These are phyloP conservation scores for Leccinum truebloodii DNA, from an alignment of 768 basidiomycete species.

Conservation along the genomic window DNA sequence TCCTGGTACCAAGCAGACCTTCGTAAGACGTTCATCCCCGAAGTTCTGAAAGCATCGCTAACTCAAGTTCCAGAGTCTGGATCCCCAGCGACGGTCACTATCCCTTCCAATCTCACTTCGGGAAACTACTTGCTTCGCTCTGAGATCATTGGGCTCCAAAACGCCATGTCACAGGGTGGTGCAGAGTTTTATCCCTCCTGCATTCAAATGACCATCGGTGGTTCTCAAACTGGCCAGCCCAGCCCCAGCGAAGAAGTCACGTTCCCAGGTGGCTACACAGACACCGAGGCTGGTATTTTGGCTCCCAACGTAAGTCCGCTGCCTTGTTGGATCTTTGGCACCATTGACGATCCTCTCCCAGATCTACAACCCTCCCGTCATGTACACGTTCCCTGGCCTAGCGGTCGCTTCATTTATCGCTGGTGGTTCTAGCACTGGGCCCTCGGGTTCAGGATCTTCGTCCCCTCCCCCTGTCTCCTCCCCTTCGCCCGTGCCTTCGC, in stretches of 20 bases:
- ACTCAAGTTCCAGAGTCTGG: constrained; percentile 36
- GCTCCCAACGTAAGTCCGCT: constrained; percentile 40
- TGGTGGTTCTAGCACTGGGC: constrained; percentile 11
- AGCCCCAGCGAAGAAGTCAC: constrained; percentile 42
- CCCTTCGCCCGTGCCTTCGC: background rate
- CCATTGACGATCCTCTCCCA: constrained; percentile 3
- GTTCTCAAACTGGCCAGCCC: constrained; percentile 27
- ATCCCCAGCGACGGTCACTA: constrained; percentile 36
- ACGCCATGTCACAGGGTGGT: constrained; percentile 48
- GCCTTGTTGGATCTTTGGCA: background rate
- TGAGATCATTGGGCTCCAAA: constrained; percentile 76
- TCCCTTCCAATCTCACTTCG: constrained; percentile 54
- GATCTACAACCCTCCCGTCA: constrained; percentile 30
- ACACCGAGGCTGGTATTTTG: constrained; percentile 68
- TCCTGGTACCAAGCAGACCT: constrained; percentile 53
- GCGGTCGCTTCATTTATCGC: constrained; percentile 43
- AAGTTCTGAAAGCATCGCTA: background rate
- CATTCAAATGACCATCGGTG: constrained; percentile 29
- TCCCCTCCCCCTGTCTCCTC: background rate
- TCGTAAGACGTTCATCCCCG: constrained; percentile 34
- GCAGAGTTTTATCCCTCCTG: constrained; percentile 43
- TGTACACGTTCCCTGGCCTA: constrained; percentile 57
- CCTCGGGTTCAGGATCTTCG: constrained; percentile 7
- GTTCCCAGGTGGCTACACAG: constrained; percentile 71
- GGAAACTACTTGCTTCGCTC: constrained; percentile 77